Percentiles rank a stretch among this genome's conserved stretches.
Conservation (phyloP, 495 filamentous ascomycete species). For the Penicillium ochrochloron region DNA sequence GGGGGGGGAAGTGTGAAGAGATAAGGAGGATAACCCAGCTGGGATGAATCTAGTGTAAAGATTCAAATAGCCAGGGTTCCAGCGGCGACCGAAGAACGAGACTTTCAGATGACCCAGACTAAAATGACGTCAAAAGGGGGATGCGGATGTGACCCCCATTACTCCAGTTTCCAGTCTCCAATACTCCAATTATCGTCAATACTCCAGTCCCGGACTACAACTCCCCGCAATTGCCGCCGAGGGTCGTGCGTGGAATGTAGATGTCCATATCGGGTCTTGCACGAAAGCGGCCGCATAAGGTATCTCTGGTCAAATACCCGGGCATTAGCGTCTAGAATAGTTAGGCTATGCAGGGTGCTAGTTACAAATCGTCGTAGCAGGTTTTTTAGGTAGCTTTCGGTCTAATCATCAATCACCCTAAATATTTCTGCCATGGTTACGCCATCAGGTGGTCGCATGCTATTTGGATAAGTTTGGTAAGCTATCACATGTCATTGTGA, state of each 20-base stretch:
- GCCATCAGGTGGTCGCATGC: background rate
- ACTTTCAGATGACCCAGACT: slow-evolving; percentile 7
- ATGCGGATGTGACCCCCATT: slow-evolving; percentile 12
- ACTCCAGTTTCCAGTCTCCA: background rate
- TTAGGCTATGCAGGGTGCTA: background rate
- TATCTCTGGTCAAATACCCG: too few species aligned
- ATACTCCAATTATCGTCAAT: background rate
- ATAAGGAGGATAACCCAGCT: background rate
- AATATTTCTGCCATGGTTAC: background rate
- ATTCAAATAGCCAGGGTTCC: background rate
- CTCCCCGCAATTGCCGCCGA: slow-evolving; percentile 16
- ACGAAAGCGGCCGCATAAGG: background rate
- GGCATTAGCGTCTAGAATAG: too few species aligned
- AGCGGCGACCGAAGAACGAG: background rate
- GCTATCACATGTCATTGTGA: background rate
- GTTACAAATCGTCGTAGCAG: background rate
- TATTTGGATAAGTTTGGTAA: background rate
- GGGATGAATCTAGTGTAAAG: background rate
- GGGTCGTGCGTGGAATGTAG: background rate
- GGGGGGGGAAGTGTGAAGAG: background rate
- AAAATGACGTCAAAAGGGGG: slow-evolving; percentile 27
- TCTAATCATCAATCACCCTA: background rate
- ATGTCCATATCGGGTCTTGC: background rate
- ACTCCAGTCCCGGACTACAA: background rate
- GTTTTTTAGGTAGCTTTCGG: too few species aligned